Conservation (phyloP, 306 rosid species). For the Fragaria vesca region DNA sequence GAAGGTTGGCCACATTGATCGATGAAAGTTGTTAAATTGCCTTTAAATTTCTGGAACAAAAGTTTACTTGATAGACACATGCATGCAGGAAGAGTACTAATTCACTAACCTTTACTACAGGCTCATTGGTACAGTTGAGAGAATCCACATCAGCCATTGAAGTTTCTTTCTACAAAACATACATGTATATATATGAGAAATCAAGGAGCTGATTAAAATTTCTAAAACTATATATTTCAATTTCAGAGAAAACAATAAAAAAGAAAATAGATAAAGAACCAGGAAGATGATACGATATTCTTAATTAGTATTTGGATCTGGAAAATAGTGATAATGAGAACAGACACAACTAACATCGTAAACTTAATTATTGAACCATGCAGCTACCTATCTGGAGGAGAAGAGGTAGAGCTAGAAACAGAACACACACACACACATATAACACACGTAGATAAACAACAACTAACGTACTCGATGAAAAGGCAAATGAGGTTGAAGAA, state of each 20-base stretch:
- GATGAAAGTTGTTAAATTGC: too few relatives aligned
- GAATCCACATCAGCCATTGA: conserved; percentile 14
- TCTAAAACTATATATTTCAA: too few relatives aligned
- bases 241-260: too few relatives aligned
- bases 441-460: not conserved
- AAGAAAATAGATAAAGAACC: too few relatives aligned
- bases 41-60: not conserved
- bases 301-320: too few relatives aligned
- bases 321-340: too few relatives aligned
- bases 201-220: not conserved
- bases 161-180: conserved; percentile 27
- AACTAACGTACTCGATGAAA: not conserved
- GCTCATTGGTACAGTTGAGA: not conserved
- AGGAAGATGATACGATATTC: too few relatives aligned
- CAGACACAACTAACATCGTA: too few relatives aligned
- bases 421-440: not conserved
- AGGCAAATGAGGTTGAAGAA: not conserved
- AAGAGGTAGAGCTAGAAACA: not conserved
- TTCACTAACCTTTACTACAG: conserved; percentile 33
- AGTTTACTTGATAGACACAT: not conserved
- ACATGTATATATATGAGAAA: not conserved
- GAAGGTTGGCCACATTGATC: too few relatives aligned
- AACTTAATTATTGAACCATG: too few relatives aligned
- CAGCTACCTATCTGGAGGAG: not conserved
- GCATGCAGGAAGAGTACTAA: not conserved